Evolutionary conservation across 768 basidiomycete species (phyloP).

Genomic region (Hortiboletus flavorubellus): DNA sequence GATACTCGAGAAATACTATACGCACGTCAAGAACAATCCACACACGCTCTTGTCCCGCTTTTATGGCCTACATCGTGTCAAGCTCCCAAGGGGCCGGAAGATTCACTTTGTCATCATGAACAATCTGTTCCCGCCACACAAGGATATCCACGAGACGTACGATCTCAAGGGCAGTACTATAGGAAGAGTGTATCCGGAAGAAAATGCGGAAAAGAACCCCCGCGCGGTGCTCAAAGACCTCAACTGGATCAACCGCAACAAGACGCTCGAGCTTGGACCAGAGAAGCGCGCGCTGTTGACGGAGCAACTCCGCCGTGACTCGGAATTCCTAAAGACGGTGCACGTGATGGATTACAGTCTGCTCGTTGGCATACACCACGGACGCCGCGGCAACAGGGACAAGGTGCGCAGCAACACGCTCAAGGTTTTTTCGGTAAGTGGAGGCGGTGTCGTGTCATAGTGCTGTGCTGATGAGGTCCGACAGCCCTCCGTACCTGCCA

Average conservation of each 20-base stretch:
- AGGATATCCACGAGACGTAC: constrained; percentile 96
- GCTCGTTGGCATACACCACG: constrained; percentile 90
- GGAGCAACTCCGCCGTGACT: constrained; percentile 87
- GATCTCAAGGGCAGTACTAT: constrained; percentile 95
- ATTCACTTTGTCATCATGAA: constrained; percentile 99
- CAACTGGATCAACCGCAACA: constrained; percentile 87
- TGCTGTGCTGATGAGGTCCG: constrained; percentile 1
- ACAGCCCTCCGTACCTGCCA: constrained; percentile 67
- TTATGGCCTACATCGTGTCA: constrained; percentile 96
- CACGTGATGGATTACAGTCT: constrained; percentile 97
- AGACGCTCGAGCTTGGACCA: constrained; percentile 86
- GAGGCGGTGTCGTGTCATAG: background rate
- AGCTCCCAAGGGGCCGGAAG: constrained; percentile 88
- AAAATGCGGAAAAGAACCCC: constrained; percentile 71
- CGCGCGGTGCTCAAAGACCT: constrained; percentile 92
- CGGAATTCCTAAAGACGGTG: constrained; percentile 77
- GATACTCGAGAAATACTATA: constrained; percentile 81
- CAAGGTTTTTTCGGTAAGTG: constrained; percentile 84
- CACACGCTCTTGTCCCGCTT: constrained; percentile 93
- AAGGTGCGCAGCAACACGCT: constrained; percentile 88
- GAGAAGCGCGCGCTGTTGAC: constrained; percentile 89
- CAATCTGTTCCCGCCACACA: constrained; percentile 96
- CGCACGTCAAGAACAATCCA: constrained; percentile 84
- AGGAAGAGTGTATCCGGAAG: constrained; percentile 84
- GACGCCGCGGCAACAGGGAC: constrained; percentile 87